These are phyloP conservation scores for Coemansia interrupta DNA, from an alignment of 192 early-diverging fungal species.

Conservation along the genomic window DNA sequence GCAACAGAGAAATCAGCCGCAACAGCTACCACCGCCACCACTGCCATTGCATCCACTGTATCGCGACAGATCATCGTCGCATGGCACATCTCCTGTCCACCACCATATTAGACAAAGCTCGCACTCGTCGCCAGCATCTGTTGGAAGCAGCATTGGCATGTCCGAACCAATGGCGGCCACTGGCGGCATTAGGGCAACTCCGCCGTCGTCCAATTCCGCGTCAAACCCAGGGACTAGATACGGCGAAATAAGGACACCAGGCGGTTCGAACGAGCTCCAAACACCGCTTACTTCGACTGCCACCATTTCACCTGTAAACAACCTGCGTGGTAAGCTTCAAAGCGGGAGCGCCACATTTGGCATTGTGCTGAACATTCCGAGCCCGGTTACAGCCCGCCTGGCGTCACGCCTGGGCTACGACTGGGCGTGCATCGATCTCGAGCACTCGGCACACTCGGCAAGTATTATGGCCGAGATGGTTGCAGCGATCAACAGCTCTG, in stretches of 20 bases:
- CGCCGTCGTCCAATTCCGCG: conserved; percentile 6
- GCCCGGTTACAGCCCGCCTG: conserved; percentile 26
- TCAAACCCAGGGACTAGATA: conserved; percentile 1
- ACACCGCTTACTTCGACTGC: conserved; percentile 1
- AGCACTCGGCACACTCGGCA: conserved; percentile 25
- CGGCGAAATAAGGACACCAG: background rate
- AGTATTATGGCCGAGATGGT: conserved; percentile 44
- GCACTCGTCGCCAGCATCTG: conserved; percentile 33
- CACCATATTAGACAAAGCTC: conserved; percentile 1
- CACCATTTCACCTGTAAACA: conserved; percentile 1
- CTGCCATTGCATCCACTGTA: background rate
- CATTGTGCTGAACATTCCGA: conserved; percentile 40
- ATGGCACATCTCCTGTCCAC: conserved; percentile 5
- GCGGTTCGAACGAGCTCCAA: conserved; percentile 5
- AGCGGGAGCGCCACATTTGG: conserved; percentile 19
- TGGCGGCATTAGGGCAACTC: background rate
- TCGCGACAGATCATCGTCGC: too few species aligned
- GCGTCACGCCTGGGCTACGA: conserved; percentile 40
- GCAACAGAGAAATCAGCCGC: conserved; percentile 5
- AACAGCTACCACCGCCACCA: background rate
- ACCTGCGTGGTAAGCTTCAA: conserved; percentile 27
- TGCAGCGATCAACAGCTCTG: conserved; percentile 25
- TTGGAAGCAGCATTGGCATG: conserved; percentile 2
- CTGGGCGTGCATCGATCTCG: conserved; percentile 46
- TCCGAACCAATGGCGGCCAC: conserved; percentile 1